Evolutionary conservation across 495 filamentous ascomycete genomes (phyloP).

Genomic region (Hypoxylon lienhwacheense): DNA sequence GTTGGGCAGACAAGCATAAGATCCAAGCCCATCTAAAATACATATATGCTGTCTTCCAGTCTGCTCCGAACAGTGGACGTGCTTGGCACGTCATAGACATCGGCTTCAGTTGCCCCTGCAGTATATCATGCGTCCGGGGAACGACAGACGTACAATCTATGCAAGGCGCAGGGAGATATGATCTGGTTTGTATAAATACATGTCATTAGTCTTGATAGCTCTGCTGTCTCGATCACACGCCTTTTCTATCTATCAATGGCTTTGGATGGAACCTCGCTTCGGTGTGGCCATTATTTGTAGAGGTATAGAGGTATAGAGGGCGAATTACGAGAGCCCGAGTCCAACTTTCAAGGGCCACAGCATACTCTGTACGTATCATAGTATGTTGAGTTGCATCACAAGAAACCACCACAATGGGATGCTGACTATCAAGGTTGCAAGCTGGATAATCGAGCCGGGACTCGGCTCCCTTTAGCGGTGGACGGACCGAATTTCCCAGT

Average conservation of each 20-base stretch:
- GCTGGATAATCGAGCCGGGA: slow-evolving; percentile 29
- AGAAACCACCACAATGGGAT: slow-evolving; percentile 4
- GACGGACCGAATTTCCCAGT: slow-evolving; percentile 34
- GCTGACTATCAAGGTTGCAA: slow-evolving; percentile 13
- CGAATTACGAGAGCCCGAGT: slow-evolving; percentile 6
- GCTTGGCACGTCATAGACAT: slow-evolving; percentile 23
- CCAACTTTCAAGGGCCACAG: slow-evolving; percentile 1
- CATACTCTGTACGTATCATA: background rate
- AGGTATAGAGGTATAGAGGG: background rate
- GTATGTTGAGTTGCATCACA: slow-evolving; percentile 7
- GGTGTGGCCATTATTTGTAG: too few species aligned
- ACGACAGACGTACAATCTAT: slow-evolving; percentile 8
- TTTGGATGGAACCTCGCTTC: background rate
- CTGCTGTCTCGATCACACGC: background rate
- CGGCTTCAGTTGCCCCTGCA: slow-evolving; percentile 13
- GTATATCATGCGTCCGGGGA: slow-evolving; percentile 11
- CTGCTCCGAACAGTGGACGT: slow-evolving; percentile 13
- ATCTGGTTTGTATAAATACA: background rate
- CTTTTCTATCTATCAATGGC: background rate
- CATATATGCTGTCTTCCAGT: slow-evolving; percentile 23
- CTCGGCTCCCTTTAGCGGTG: slow-evolving; percentile 26
- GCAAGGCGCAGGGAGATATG: slow-evolving; percentile 6
- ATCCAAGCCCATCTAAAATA: slow-evolving; percentile 19
- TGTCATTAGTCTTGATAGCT: background rate
- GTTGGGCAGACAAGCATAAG: slow-evolving; percentile 4